These are phyloP conservation scores for Raffaelea albimanens DNA, from an alignment of 2,329 filamentous ascomycete species.

Conservation along the genomic window DNA sequence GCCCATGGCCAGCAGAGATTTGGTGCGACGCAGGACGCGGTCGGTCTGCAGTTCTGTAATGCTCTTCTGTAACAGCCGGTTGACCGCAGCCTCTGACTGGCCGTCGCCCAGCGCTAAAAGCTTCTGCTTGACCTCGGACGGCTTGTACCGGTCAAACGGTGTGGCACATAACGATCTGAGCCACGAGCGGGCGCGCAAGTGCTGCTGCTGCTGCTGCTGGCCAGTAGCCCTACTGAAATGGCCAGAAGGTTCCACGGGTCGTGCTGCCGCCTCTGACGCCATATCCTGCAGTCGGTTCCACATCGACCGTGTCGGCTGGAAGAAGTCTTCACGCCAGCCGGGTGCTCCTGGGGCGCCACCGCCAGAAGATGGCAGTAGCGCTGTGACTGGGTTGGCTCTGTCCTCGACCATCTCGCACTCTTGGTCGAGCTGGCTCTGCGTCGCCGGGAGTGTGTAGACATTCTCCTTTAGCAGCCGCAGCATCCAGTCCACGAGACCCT, in stretches of 20 bases:
- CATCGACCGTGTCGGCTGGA: conserved; percentile 41
- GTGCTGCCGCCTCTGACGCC: conserved; percentile 36
- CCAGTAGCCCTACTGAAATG: too few relatives aligned
- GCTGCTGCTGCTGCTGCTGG: not conserved
- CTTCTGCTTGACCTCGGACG: conserved; percentile 37
- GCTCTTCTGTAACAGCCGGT: conserved; percentile 35
- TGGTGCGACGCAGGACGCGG: conserved; percentile 50
- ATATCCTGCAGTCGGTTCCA: conserved; percentile 48
- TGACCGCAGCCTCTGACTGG: conserved; percentile 27
- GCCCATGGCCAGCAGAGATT: conserved; percentile 43
- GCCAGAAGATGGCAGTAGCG: too few relatives aligned
- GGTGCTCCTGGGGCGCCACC: not conserved
- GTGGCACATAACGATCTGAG: conserved; percentile 50
- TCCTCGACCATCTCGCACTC: conserved; percentile 23
- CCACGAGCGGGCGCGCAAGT: conserved; percentile 27
- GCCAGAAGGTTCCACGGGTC: conserved; percentile 17
- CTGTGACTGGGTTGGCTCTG: too few relatives aligned
- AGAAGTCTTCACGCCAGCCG: conserved; percentile 51
- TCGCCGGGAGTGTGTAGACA: conserved; percentile 30
- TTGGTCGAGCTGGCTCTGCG: conserved; percentile 32
- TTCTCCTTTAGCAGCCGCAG: conserved; percentile 36
- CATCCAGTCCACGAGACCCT: conserved; percentile 56
- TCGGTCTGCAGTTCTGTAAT: conserved; percentile 38
- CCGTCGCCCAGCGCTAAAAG: conserved; percentile 36
- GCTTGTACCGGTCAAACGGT: conserved; percentile 36